Evolutionary conservation across 2,329 filamentous ascomycete genomes (phyloP).

Genomic region (Aspergillus pseudoterreus): DNA sequence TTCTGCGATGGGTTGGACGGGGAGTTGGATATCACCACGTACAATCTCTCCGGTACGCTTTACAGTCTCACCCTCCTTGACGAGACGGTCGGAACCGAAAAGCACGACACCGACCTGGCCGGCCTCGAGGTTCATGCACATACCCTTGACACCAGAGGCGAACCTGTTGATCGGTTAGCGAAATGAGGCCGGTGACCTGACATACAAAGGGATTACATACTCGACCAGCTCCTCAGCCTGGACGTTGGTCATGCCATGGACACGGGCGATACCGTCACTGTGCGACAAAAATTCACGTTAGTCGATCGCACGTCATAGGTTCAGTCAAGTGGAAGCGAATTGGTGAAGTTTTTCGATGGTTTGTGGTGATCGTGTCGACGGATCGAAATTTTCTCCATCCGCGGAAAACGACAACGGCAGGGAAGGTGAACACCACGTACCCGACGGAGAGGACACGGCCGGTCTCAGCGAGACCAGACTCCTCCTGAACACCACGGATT

Average conservation of each 20-base stretch:
- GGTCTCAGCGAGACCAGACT: slow-evolving; percentile 94
- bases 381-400: slow-evolving; percentile 26
- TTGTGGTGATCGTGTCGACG: slow-evolving; percentile 26
- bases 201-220: slow-evolving; percentile 57
- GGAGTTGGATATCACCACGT: slow-evolving; percentile 43
- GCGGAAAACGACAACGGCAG: slow-evolving; percentile 12
- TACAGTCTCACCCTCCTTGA: slow-evolving; percentile 98
- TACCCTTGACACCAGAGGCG: slow-evolving; percentile 99
- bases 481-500: slow-evolving; percentile 97
- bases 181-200: slow-evolving; percentile 8
- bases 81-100: slow-evolving; percentile 99
- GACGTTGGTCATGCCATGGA: slow-evolving; percentile 99
- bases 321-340: slow-evolving; percentile 2
- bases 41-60: slow-evolving; percentile 99
- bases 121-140: slow-evolving; percentile 99
- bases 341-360: slow-evolving; percentile 24
- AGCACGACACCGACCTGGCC: slow-evolving; percentile 99
- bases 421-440: slow-evolving; percentile 58
- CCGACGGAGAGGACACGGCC: slow-evolving; percentile 97
- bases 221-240: slow-evolving; percentile 99
- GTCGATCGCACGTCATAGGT: slow-evolving; percentile 6
- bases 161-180: slow-evolving; percentile 61
- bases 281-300: slow-evolving; percentile 23
- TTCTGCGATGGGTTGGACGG: neutral
- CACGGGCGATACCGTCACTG: slow-evolving; percentile 99